Base-by-base conservation (phyloP, 2,329 filamentous ascomycete species). In the Aspergillus sp. region DNA sequence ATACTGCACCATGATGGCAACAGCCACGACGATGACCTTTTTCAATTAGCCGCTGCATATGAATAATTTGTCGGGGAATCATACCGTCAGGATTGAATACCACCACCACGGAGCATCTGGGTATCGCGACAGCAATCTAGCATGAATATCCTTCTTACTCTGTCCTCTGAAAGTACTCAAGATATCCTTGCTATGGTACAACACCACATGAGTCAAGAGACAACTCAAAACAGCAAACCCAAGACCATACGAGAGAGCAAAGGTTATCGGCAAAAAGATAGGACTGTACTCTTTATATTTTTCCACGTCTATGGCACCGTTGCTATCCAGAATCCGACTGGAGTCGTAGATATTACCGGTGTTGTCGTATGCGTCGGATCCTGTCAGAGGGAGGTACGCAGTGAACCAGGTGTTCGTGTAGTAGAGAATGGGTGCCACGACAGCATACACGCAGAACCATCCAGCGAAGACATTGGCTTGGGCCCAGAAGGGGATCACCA, bases 141-240 rank as follows among this genome's bases (percentile, higher is more conserved):
- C 59, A 39, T 70, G 67, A 26, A 69, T 59, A 30, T 70, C 67
- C 30, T 59, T 77, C 11, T 52, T 53, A 5, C 42, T 47, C 8
- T 45, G 34, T 5, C 50, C 52, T 7, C 37, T 45, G 9, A 53
- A 46, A 7, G 50, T 47, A 10, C 39, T 39, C 8, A 51, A 36
- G 13, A 61, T 55, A 12, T 60, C 54, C 9, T 51, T 49, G 29
- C 47, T 41, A 39, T 60, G 49, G 39, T 52, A 53, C 2, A 61
- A 40, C 13, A 46, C 36, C 8, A 54, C 49, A 26, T 57, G 57
- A 5, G 47, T 47, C 12, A 56, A 42, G 7, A 58, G 74, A 13
- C 78, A 75, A 2, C 77, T 71, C 29, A 83, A 74, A n/a, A 79
- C 76, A 5, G 82, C 82, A 56, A 84, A 84, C 0, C 76, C 78